Conservation (phyloP, 2,329 filamentous ascomycete species). For the Pestalotiopsis sp. region DNA sequence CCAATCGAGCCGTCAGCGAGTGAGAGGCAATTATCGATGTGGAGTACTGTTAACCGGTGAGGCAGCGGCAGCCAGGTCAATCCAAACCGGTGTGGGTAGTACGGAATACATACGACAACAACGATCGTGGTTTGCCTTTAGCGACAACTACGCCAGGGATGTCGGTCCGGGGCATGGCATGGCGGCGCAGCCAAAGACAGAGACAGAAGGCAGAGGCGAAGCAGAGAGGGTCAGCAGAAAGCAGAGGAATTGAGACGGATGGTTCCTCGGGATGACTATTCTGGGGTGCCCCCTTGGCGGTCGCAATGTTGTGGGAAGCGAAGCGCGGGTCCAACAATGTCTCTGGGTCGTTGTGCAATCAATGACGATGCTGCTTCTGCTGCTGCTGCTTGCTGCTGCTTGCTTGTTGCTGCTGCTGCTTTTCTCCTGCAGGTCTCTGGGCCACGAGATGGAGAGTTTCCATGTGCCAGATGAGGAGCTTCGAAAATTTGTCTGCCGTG, state of each 20-base stretch:
- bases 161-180: not conserved
- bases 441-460: slow-evolving; percentile 1
- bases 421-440: not conserved
- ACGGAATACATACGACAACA: not conserved
- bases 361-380: not conserved
- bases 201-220: not conserved
- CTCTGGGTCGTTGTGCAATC: not conserved
- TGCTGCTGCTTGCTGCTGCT: not conserved
- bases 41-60: slow-evolving; percentile 2
- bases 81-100: not conserved
- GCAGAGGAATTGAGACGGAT: not conserved
- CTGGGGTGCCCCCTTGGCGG: slow-evolving; percentile 3
- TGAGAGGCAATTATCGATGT: slow-evolving; percentile 2
- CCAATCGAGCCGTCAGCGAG: slow-evolving; percentile 3
- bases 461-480: not conserved
- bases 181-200: not conserved
- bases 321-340: not conserved
- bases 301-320: not conserved
- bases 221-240: not conserved
- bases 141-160: slow-evolving; percentile 5
- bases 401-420: not conserved
- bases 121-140: slow-evolving; percentile 6
- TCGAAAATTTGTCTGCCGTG: not conserved
- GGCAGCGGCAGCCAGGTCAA: not conserved
- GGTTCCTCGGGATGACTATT: not conserved